These are phyloP conservation scores for Artemisia annua DNA, from an alignment of 129 eudicot species.

Conservation along the genomic window DNA sequence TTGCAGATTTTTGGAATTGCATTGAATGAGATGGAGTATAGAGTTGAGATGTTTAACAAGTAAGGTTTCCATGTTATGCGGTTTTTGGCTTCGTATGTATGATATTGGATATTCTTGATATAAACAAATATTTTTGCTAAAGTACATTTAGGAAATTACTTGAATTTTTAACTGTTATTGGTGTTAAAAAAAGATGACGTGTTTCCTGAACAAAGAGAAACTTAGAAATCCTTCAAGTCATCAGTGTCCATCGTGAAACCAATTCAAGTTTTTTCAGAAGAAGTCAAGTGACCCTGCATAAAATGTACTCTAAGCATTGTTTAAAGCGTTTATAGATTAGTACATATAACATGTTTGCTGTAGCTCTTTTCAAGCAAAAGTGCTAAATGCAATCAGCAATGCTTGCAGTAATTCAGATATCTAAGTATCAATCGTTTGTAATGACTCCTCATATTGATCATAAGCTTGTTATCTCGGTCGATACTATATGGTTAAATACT, in stretches of 20 bases:
- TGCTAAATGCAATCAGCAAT: no score
- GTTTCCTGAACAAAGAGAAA: background rate
- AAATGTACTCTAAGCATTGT: no score
- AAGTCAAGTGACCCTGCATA: no score
- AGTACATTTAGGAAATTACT: background rate
- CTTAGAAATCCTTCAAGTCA: background rate
- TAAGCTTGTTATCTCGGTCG: no score
- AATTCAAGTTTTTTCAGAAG: no score
- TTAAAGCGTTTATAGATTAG: no score
- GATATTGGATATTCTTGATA: background rate
- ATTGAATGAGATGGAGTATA: slow-evolving; percentile 83
- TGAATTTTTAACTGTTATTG: background rate
- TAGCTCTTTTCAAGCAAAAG: no score
- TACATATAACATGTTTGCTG: no score
- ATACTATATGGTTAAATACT: no score
- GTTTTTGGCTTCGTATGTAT: background rate
- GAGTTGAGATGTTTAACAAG: slow-evolving; percentile 80
- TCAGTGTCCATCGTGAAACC: background rate
- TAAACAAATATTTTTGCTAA: background rate
- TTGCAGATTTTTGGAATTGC: slow-evolving; percentile 67
- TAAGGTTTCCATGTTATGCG: slow-evolving; percentile 20
- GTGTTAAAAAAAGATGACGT: background rate
- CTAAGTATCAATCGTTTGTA: no score
- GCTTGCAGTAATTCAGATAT: no score
- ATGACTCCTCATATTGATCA: no score